Base-by-base conservation (phyloP, 306 rosid genomes). In the Fragaria nilgerrensis region DNA sequence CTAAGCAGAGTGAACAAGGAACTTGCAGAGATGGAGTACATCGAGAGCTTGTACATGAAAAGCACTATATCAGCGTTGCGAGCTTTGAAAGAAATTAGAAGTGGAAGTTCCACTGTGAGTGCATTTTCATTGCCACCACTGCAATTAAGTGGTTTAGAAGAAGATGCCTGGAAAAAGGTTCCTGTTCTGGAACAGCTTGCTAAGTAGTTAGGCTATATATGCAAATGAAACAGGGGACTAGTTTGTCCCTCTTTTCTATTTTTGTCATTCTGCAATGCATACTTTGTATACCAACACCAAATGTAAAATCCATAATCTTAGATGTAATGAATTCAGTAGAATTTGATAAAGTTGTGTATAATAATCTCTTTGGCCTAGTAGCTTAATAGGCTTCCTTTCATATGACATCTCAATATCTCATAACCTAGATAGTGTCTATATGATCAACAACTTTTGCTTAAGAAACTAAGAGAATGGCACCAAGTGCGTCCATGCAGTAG, bases 241-340 rank as follows among this genome's bases (percentile, higher is more conserved):
- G 76, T 66, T 66, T 72, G 32, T 70, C 36, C 75, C 27, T 15
- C 25, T 13, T 34, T 49, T 50, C 14, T 75, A 9, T 50, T 50
- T 48, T 41, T 73, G 50, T 74, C 17, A 13, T 74, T 78, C 62
- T 75, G 58, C 78, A 70, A 29, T 82, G 82, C 83, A 49, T 73
- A 81, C 58, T 77, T 47, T 85, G 82, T 86, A 86, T 83, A 83
- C 96, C 70, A 85, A 93, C 96, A 89, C 88, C 77, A 78, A 78
- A 80, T 86, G 90, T 84, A 88, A 81, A 83, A 81, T 66, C 84
- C 76, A 77, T 74, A 80, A 77, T 80, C 84, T 73, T 84, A 85
- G 87, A 44, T 76, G 82, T 80, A 81, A 79, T 84, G 86, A 66
- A 68, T 74, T 79, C 25, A 74, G 84, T 87, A 78, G 77, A 73